A percentile compares a stretch with the other conserved stretches of the same genome.
phyloP scores from a whole-genome alignment of 164 flowering plant genomes.

The Echeveria elegans region DNA sequence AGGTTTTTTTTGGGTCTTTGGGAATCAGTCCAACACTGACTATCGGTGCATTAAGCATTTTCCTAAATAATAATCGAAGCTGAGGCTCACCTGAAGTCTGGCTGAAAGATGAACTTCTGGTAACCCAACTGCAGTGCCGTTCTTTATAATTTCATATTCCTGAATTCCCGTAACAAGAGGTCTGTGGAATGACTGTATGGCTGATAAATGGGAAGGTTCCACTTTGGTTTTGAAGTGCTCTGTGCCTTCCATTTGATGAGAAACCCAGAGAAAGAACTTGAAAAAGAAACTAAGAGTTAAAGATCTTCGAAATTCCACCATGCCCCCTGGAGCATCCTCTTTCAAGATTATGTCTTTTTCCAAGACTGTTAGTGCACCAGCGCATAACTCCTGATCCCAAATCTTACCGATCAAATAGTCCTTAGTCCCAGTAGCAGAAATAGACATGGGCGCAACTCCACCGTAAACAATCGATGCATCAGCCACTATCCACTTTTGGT shows the following conservation, averaged over 20 bases:
- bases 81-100: slow-evolving; percentile 55
- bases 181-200: slow-evolving; percentile 39
- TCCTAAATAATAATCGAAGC: too few relatives aligned
- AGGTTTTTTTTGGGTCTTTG: too few relatives aligned
- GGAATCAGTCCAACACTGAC: too few relatives aligned
- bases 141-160: slow-evolving; percentile 64
- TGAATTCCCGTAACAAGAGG: slow-evolving; percentile 58
- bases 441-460: slow-evolving; percentile 83
- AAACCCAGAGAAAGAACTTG: slow-evolving; percentile 84
- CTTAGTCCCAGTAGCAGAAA: slow-evolving; percentile 51
- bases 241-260: slow-evolving; percentile 46
- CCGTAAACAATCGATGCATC: slow-evolving; percentile 91
- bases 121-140: slow-evolving; percentile 77
- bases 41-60: too few relatives aligned
- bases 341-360: slow-evolving; percentile 53
- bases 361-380: slow-evolving; percentile 44
- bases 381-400: slow-evolving; percentile 58
- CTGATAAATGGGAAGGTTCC: slow-evolving; percentile 57
- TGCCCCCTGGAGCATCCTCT: slow-evolving; percentile 94
- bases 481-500: slow-evolving; percentile 44
- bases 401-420: slow-evolving; percentile 51
- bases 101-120: slow-evolving; percentile 93
- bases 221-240: slow-evolving; percentile 23
- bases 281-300: slow-evolving; percentile 82
- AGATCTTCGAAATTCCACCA: slow-evolving; percentile 96